Evolutionary conservation across 164 flowering plant species (phyloP).

Genomic region (Akebia trifoliata): DNA sequence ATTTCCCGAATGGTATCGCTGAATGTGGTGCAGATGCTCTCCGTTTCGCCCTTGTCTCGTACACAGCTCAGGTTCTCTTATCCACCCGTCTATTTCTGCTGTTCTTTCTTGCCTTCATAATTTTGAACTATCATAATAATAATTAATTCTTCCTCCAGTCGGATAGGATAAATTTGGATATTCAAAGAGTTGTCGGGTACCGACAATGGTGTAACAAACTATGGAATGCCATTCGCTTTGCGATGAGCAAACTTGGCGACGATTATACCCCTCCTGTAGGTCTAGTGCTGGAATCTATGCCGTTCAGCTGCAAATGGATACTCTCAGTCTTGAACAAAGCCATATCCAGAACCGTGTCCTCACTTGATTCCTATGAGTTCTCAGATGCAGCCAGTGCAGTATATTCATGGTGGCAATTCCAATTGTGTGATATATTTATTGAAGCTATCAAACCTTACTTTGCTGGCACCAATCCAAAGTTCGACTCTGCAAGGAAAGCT

Average conservation of each 20-base stretch:
- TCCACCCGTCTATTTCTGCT: neutral
- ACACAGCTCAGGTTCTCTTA: constrained; percentile 82
- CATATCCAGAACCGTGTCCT: constrained; percentile 56
- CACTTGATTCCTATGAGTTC: constrained; percentile 71
- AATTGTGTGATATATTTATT: constrained; percentile 89
- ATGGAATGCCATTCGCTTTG: constrained; percentile 86
- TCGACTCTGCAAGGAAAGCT: constrained; percentile 43
- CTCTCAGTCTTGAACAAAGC: constrained; percentile 81
- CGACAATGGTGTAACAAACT: constrained; percentile 98
- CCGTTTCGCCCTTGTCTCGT: constrained; percentile 72
- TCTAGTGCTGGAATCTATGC: constrained; percentile 37
- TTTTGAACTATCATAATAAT: neutral
- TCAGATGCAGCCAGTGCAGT: constrained; percentile 77
- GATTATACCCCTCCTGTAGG: constrained; percentile 50
- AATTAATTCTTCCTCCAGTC: constrained; percentile 40
- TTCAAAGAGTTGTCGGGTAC: constrained; percentile 92
- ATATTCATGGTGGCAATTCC: constrained; percentile 94
- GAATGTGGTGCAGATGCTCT: constrained; percentile 99
- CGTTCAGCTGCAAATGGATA: constrained; percentile 93
- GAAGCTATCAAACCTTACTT: constrained; percentile 94
- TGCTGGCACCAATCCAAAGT: constrained; percentile 37
- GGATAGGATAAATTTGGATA: constrained; percentile 90
- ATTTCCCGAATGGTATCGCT: constrained; percentile 82
- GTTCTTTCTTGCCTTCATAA: neutral
- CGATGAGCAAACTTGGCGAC: constrained; percentile 83